Evolutionary conservation across 2,329 filamentous ascomycete genomes (phyloP), one percentile per base, ranked within the genome.

Genomic region (Botrytis paeoniae): DNA sequence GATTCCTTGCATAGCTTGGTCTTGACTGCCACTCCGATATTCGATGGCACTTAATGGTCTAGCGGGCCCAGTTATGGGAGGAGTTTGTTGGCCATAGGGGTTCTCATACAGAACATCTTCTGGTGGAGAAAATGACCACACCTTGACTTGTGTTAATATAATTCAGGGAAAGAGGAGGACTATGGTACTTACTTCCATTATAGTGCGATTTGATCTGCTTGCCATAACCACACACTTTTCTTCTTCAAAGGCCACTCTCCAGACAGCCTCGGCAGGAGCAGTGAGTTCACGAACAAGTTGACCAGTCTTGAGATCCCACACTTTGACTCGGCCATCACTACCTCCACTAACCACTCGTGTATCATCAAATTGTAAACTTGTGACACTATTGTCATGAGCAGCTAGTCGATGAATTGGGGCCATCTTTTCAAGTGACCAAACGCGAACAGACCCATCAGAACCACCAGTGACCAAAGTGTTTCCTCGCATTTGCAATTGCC

Each of bases 221-320:
- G 96, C 96, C 86, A 99, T 93, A 45, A 97, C 95, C 43, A 99
- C 95, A 73, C 95, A 97, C 82, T 98, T 98, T 83, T 99, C 96
- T 77, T 97, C 95, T 81, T 99, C 96, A 81, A 99, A 99, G 0
- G 97, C 96, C 48, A 99, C 95, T 74, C 96, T 89, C 96, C 96
- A 99, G 0, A 99, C 96, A 25, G 95, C 95, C 80, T 99, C 95
- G 0, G 95, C 94, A 70, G 95, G 94, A 32, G 92, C 91, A 64
- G 95, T 95, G 60, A 99, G 88, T 83, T 99, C 96, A 74, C 96
- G 90, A 35, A 99, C 93, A 41, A 97, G 87, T 73, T 93, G 92
- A 5, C 96, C 96, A 3, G 93, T 96, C 82, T 96, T 94, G 74
- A 98, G 85, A 83, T 97, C 95, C 96, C 96, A 99, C 71, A 99